Conservation (phyloP, 371 early-diverging fungal species). For the Syncephalastrum monosporum region DNA sequence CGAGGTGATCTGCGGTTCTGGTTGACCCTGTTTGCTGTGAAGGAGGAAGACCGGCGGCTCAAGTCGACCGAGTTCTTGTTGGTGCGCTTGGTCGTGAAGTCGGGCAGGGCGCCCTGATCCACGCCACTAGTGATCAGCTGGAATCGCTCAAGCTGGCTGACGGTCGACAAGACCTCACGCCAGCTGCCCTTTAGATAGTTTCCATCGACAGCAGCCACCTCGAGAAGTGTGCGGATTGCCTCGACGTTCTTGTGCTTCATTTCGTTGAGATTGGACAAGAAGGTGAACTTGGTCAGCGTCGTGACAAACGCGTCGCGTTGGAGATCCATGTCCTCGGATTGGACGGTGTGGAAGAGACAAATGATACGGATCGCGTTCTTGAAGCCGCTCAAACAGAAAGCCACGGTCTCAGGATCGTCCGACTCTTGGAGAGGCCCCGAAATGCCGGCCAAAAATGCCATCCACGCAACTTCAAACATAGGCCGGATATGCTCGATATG, state of each 20-base stretch:
- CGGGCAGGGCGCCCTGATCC: constrained; percentile 37
- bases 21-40: constrained; percentile 15
- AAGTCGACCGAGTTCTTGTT: constrained; percentile 27
- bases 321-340: constrained; percentile 73
- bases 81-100: constrained; percentile 25
- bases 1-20: constrained; percentile 18
- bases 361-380: constrained; percentile 78
- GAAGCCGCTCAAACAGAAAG: constrained; percentile 77
- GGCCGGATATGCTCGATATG: constrained; percentile 87
- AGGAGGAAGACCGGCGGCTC: constrained; percentile 33
- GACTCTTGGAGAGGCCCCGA: constrained; percentile 85
- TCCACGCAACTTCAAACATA: constrained; percentile 94
- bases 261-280: constrained; percentile 76
- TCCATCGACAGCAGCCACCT: constrained; percentile 82
- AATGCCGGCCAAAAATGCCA: constrained; percentile 82
- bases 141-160: constrained; percentile 83
- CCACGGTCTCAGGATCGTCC: constrained; percentile 69
- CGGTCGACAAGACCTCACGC: constrained; percentile 87
- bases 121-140: constrained; percentile 60
- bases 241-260: constrained; percentile 87
- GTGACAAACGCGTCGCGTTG: constrained; percentile 90
- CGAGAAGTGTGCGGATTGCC: constrained; percentile 81
- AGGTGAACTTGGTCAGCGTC: constrained; percentile 85
- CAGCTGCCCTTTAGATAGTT: constrained; percentile 83
- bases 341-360: constrained; percentile 71